Evolutionary conservation across 2,329 filamentous ascomycete genomes (phyloP).

Genomic region (Alternaria brassicae): DNA sequence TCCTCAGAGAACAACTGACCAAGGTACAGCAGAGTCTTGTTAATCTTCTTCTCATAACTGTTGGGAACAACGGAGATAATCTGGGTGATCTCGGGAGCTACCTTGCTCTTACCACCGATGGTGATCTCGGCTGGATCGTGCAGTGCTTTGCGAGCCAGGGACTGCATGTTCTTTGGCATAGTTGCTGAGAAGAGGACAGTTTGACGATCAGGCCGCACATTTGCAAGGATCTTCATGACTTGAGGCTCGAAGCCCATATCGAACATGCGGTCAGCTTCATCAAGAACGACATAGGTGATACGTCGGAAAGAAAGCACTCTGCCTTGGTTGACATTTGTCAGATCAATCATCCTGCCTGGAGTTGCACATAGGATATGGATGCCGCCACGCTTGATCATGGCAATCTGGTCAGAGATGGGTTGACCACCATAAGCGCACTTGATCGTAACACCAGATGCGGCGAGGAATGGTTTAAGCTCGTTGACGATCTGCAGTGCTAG

Average conservation of each 20-base stretch:
- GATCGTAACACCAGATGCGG: constrained; percentile 80
- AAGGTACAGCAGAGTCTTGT: constrained; percentile 82
- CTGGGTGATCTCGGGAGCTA: constrained; percentile 80
- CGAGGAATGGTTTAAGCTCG: constrained; percentile 94
- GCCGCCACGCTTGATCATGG: constrained; percentile 91
- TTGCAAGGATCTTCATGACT: constrained; percentile 94
- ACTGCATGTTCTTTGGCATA: constrained; percentile 92
- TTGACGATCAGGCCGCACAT: constrained; percentile 89
- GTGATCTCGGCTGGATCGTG: constrained; percentile 87
- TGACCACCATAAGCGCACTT: constrained; percentile 95
- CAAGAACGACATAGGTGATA: constrained; percentile 92
- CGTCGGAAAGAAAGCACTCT: constrained; percentile 88
- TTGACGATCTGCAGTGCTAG: constrained; percentile 91
- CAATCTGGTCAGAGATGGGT: constrained; percentile 97
- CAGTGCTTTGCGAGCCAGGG: constrained; percentile 85
- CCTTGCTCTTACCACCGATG: constrained; percentile 81
- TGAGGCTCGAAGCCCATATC: constrained; percentile 99
- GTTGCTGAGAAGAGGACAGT: constrained; percentile 97
- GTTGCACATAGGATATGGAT: constrained; percentile 91
- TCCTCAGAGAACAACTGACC: constrained; percentile 86
- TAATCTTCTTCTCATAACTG: constrained; percentile 76
- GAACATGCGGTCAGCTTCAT: constrained; percentile 98
- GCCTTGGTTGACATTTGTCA: constrained; percentile 91
- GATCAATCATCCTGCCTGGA: constrained; percentile 92
- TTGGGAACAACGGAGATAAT: constrained; percentile 74